phyloP scores from a whole-genome alignment of 2,329 filamentous ascomycete species.

The Aspergillus fischeri region DNA sequence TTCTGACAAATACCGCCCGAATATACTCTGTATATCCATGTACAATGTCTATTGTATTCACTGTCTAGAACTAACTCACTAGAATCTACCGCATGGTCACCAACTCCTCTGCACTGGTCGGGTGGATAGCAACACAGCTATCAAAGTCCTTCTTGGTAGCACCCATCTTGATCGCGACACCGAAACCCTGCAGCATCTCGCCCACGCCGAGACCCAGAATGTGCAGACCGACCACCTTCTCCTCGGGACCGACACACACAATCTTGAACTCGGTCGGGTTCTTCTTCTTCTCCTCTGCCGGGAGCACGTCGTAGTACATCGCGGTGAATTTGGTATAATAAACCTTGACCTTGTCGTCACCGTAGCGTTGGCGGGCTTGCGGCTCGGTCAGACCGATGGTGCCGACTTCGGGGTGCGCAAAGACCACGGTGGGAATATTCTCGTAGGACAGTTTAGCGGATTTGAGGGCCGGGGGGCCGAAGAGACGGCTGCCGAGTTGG shows the following conservation, averaged over 20 bases:
- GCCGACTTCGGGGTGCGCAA: constrained; percentile 49
- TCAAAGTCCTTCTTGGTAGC: constrained; percentile 75
- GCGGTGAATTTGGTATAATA: constrained; percentile 48
- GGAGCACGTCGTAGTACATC: constrained; percentile 48
- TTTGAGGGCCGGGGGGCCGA: constrained; percentile 44
- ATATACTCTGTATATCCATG: neutral
- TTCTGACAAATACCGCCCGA: neutral
- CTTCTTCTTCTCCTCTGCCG: constrained; percentile 46
- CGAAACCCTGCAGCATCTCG: constrained; percentile 74
- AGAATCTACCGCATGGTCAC: constrained; percentile 51
- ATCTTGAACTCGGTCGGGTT: constrained; percentile 51
- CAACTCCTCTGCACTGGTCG: constrained; percentile 71
- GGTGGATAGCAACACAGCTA: constrained; percentile 70
- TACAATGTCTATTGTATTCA: neutral
- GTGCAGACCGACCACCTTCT: constrained; percentile 50
- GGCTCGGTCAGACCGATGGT: constrained; percentile 49
- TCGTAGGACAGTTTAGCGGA: constrained; percentile 45
- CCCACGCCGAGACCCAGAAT: constrained; percentile 45
- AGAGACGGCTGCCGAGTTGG: constrained; percentile 47
- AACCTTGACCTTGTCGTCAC: constrained; percentile 48
- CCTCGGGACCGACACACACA: constrained; percentile 45
- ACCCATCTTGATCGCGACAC: constrained; percentile 74
- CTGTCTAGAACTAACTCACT: neutral
- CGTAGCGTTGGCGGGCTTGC: constrained; percentile 44
- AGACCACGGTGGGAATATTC: constrained; percentile 52